Percentiles rank a stretch among this genome's conserved stretches.
phyloP scores from a whole-genome alignment of 148 eudicot genomes.

The Camellia granthamiana region DNA sequence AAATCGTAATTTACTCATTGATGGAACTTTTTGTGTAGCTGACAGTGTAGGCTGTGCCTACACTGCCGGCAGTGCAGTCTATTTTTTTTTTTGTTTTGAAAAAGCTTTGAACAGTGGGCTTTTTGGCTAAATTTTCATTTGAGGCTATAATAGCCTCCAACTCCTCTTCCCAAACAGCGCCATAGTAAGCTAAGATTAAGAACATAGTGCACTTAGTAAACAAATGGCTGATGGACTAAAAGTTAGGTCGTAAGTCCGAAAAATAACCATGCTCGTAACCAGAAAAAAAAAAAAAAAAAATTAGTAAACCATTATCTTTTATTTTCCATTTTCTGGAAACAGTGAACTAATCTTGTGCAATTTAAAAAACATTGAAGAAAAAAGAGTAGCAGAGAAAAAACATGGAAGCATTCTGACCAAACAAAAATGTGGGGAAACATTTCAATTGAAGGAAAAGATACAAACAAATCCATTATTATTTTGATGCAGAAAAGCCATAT shows the following conservation, averaged over 20 bases:
- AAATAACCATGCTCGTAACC: background rate
- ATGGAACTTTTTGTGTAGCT: too few relatives aligned
- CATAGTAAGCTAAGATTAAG: conserved; percentile 1
- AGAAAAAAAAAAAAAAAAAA: too few relatives aligned
- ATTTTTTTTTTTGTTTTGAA: too few relatives aligned
- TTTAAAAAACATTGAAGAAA: background rate
- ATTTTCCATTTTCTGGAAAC: background rate
- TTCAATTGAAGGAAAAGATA: background rate
- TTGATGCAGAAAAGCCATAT: background rate
- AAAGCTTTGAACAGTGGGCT: too few relatives aligned
- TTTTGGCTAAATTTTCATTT: too few relatives aligned
- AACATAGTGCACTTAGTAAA: background rate
- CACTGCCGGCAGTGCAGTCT: too few relatives aligned
- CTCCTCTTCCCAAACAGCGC: too few relatives aligned
- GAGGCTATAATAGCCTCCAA: too few relatives aligned
- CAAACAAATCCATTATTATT: too few relatives aligned
- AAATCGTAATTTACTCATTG: too few relatives aligned
- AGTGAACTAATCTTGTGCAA: background rate
- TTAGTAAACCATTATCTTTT: background rate
- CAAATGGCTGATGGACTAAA: background rate
- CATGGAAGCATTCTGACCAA: background rate
- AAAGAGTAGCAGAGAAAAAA: background rate
- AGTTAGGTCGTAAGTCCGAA: background rate
- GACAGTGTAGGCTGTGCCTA: too few relatives aligned
- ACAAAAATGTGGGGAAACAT: background rate